These are phyloP conservation scores for Gaeumannomyces tritici DNA, from an alignment of 2,329 filamentous ascomycete species.

Conservation along the genomic window DNA sequence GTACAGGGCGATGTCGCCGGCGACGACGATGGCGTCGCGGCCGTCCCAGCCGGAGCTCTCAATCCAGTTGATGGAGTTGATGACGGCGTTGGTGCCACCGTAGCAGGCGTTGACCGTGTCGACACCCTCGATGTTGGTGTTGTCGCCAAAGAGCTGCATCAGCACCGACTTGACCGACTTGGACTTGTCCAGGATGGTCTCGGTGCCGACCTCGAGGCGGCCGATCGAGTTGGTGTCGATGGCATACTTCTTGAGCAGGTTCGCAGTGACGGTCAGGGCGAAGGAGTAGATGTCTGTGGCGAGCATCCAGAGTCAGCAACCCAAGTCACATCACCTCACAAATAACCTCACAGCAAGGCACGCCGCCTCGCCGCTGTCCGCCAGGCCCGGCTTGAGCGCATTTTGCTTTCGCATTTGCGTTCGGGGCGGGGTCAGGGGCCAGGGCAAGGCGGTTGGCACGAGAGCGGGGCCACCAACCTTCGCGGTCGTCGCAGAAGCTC, in stretches of 20 bases:
- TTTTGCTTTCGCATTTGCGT: no score
- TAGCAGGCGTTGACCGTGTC: constrained; percentile 83
- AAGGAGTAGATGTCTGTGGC: constrained; percentile 76
- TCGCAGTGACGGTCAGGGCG: constrained; percentile 66
- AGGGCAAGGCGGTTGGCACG: constrained; percentile 3
- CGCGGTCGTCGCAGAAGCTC: constrained; percentile 84
- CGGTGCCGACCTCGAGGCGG: constrained; percentile 75
- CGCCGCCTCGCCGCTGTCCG: no score
- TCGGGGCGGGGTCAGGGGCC: background rate
- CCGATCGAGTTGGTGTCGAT: constrained; percentile 71
- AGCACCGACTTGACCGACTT: constrained; percentile 84
- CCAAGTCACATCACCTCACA: background rate
- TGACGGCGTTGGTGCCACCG: constrained; percentile 74
- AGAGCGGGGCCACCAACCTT: constrained; percentile 46
- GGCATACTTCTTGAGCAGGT: constrained; percentile 73
- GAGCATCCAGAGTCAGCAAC: background rate
- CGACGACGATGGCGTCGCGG: constrained; percentile 68
- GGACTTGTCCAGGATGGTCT: constrained; percentile 81
- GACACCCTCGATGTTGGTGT: constrained; percentile 75
- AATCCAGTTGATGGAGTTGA: constrained; percentile 78
- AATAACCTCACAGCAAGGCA: no score
- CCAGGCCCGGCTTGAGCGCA: background rate
- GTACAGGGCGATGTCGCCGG: constrained; percentile 77
- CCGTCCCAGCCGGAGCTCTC: constrained; percentile 84
- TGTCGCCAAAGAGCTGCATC: constrained; percentile 79